A percentile compares a stretch with the other conserved stretches of the same genome.
Evolutionary conservation across 2,329 filamentous ascomycete genomes (phyloP).

Genomic region (Exophiala calicioides): DNA sequence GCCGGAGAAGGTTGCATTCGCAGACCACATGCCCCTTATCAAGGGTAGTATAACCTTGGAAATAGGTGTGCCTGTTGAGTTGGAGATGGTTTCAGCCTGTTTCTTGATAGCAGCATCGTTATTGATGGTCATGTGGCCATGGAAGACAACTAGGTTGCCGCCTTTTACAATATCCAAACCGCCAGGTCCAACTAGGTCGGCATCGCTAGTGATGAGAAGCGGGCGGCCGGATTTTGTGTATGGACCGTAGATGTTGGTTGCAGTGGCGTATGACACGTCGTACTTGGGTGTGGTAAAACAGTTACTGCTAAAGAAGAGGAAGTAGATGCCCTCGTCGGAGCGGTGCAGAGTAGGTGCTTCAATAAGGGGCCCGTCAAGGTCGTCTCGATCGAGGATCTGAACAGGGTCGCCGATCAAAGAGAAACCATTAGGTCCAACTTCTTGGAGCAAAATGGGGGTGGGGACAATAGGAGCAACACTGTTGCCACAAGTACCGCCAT

Average conservation of each 20-base stretch:
- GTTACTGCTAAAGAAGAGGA: constrained; percentile 64
- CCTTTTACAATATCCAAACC: constrained; percentile 31
- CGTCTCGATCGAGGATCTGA: constrained; percentile 63
- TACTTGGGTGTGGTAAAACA: constrained; percentile 59
- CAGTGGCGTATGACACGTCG: constrained; percentile 62
- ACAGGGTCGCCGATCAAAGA: constrained; percentile 55
- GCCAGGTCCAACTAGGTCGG: constrained; percentile 28
- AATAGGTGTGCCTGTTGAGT: constrained; percentile 13
- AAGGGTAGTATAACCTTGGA: constrained; percentile 19
- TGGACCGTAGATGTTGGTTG: constrained; percentile 40
- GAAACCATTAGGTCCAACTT: constrained; percentile 49
- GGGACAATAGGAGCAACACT: constrained; percentile 41
- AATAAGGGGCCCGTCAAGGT: constrained; percentile 62
- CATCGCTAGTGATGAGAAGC: constrained; percentile 39
- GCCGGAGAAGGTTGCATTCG: constrained; percentile 17
- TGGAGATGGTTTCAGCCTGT: constrained; percentile 14
- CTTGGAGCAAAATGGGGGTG: constrained; percentile 46
- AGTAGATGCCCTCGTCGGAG: constrained; percentile 51
- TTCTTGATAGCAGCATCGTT: constrained; percentile 21
- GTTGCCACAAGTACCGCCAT: constrained; percentile 50
- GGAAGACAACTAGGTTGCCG: constrained; percentile 29
- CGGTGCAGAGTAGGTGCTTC: constrained; percentile 59
- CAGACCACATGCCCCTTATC: constrained; percentile 29
- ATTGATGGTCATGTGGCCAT: constrained; percentile 27
- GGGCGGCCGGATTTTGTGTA: constrained; percentile 40